These are phyloP conservation scores for Fusarium mexicanum DNA, from an alignment of 2,329 filamentous ascomycete species.

Conservation along the genomic window DNA sequence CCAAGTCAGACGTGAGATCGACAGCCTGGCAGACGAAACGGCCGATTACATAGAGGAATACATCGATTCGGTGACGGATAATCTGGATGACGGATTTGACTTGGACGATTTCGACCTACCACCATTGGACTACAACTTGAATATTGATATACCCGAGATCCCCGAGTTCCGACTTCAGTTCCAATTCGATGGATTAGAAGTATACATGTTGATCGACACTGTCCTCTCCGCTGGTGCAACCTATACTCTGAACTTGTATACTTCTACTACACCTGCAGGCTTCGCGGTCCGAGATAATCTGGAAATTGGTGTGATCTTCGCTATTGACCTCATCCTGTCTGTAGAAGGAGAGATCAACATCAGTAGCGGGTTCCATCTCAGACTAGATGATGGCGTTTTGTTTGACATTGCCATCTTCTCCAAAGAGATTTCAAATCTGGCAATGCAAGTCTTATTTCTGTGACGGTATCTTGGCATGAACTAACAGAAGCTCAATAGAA, in stretches of 20 bases:
- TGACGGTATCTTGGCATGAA: rapidly evolving
- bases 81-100: neutral
- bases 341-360: neutral
- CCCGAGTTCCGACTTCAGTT: neutral
- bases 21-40: neutral
- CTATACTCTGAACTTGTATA: neutral
- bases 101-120: neutral
- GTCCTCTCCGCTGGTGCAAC: neutral
- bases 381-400: neutral
- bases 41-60: neutral
- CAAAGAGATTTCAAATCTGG: neutral
- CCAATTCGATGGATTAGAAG: neutral
- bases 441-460: neutral
- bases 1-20: neutral
- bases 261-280: neutral
- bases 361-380: neutral
- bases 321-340: neutral
- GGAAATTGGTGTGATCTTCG: rapidly evolving
- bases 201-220: neutral
- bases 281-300: neutral
- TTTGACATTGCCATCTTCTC: neutral
- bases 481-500: neutral
- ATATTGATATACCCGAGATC: neutral
- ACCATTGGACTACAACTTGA: neutral
- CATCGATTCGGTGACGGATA: neutral